Percentiles rank a stretch among this genome's conserved stretches.
Evolutionary conservation across 352 stramenopile species (phyloP).

Genomic region (Pythium phragmitis): DNA sequence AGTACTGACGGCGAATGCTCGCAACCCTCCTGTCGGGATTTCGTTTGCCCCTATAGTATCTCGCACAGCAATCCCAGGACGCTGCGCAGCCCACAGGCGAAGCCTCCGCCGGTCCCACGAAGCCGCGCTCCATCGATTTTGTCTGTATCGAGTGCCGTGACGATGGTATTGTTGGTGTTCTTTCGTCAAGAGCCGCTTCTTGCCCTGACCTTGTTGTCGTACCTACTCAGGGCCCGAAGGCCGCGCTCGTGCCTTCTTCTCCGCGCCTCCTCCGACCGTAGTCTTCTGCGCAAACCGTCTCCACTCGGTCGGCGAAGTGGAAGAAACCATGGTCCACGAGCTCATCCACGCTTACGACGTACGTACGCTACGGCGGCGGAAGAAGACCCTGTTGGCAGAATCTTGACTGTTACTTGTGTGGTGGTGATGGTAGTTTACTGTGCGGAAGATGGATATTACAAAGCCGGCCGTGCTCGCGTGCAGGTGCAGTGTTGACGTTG

Average conservation of each 20-base stretch:
- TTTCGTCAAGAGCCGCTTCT: neutral
- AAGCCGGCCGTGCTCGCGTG: slow-evolving; percentile 74
- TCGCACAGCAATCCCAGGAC: slow-evolving; percentile 40
- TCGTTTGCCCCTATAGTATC: slow-evolving; percentile 34
- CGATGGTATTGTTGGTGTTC: slow-evolving; percentile 37
- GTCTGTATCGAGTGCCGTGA: slow-evolving; percentile 75
- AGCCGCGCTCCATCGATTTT: slow-evolving; percentile 48
- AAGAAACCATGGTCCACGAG: slow-evolving; percentile 84
- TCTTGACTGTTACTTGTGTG: neutral
- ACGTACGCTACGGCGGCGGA: slow-evolving; percentile 5
- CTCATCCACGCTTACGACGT: slow-evolving; percentile 87
- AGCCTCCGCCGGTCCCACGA: neutral
- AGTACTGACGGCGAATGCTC: neutral
- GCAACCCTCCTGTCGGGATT: neutral
- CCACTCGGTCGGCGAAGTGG: slow-evolving; percentile 65
- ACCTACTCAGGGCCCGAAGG: slow-evolving; percentile 56
- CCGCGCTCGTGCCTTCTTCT: slow-evolving; percentile 80
- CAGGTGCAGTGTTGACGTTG: slow-evolving; percentile 39
- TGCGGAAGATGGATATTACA: slow-evolving; percentile 86
- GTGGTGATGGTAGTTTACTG: slow-evolving; percentile 51
- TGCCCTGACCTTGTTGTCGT: neutral
- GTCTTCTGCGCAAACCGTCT: slow-evolving; percentile 84
- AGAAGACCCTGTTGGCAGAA: neutral
- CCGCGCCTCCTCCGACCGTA: slow-evolving; percentile 71
- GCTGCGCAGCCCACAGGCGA: slow-evolving; percentile 11